Evolutionary conservation across 306 rosid genomes (phyloP), one percentile per base, ranked within the genome.

Genomic region (Fragaria vesca): DNA sequence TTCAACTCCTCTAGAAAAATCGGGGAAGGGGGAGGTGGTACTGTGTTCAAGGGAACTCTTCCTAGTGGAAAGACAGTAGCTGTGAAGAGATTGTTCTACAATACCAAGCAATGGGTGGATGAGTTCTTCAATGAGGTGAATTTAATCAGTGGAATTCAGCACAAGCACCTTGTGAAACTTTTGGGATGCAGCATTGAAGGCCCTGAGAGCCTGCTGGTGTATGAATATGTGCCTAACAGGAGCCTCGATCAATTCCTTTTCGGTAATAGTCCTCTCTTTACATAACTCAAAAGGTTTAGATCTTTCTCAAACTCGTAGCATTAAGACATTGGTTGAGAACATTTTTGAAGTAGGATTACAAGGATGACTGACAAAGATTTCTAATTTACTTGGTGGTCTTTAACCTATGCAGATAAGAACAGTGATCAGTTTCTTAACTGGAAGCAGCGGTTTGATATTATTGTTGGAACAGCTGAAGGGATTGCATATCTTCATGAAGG

Each of bases 151-250:
- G 94, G 89, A 80, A 86, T 90, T 51, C 86, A 89, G 61, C 98
- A 93, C 91, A 85, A 91, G 84, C 90, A 91, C 79, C 97, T 93
- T 43, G 93, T 93, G 54, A 72, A 83, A 66, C 90, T 93, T 77
- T 80, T 93, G 81, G 98, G 98, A 28, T 93, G 98, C 63, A 93
- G 97, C 88, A 91, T 93, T 57, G 98, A 93, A 90, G 98, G 98
- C 46, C 98, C 98, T 7, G 98, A 93, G 89, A 93, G 98, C 65
- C 87, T 93, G 73, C 89, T 93, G 58, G 97, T 93, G 40, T 93
- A 88, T 30, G 98, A 93, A 81, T 91, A 88, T 77, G 72, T 84
- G 26, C 87, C 84, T 26, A 93, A 93, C 74, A 81, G 81, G 77
- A 89, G 97, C 85, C 93, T 93, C 13, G 93, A 93, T 82, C 93